phyloP scores from a whole-genome alignment of 768 basidiomycete species.

The Mycena amicta region DNA sequence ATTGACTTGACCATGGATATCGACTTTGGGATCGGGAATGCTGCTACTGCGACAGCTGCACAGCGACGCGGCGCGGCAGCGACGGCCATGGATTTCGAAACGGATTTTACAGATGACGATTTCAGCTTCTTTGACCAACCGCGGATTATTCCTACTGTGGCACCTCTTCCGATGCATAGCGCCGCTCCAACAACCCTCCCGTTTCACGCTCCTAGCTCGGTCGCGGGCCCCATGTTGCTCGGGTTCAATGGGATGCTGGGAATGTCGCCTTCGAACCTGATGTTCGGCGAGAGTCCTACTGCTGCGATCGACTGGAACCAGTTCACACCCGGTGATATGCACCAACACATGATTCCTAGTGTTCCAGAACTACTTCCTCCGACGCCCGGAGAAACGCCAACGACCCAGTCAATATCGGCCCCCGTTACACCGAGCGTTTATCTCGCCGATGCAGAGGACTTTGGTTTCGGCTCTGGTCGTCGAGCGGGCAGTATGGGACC shows the following conservation, averaged over 20 bases:
- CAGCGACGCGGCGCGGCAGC: background rate
- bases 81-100: slow-evolving; percentile 51
- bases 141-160: slow-evolving; percentile 1
- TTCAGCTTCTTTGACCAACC: slow-evolving; percentile 85
- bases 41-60: background rate
- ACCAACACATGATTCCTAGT: slow-evolving; percentile 22
- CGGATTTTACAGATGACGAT: slow-evolving; percentile 82
- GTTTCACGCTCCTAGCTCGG: background rate
- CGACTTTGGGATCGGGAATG: slow-evolving; percentile 12
- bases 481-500: slow-evolving; percentile 18
- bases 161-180: slow-evolving; percentile 1
- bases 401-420: slow-evolving; percentile 38
- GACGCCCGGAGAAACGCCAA: slow-evolving; percentile 55
- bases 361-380: slow-evolving; percentile 48
- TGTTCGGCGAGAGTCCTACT: slow-evolving; percentile 28
- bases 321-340: slow-evolving; percentile 31
- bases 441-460: slow-evolving; percentile 32
- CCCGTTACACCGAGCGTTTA: slow-evolving; percentile 60
- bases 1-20: slow-evolving; percentile 33
- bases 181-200: slow-evolving; percentile 10
- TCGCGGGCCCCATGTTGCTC: slow-evolving; percentile 8
- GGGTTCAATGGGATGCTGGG: slow-evolving; percentile 29
- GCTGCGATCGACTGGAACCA: slow-evolving; percentile 12
- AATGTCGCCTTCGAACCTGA: slow-evolving; percentile 22
- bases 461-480: slow-evolving; percentile 24